Base-by-base conservation (phyloP, 306 rosid species). In the Quercus wislizeni region DNA sequence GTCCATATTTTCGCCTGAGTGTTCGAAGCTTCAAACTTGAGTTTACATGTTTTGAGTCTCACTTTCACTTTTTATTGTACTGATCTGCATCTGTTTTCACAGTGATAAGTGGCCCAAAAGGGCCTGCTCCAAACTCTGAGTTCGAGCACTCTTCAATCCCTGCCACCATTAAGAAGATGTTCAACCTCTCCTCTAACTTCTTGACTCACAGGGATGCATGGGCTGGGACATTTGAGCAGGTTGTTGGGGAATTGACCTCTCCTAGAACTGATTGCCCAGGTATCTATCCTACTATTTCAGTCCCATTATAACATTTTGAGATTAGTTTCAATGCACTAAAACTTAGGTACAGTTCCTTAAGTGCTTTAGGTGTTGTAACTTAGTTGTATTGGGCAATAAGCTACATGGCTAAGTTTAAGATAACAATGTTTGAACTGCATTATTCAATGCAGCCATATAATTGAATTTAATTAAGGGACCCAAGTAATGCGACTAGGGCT, bases 91-190 rank as follows among this genome's bases (percentile, higher is more conserved):
- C 33, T n/a, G 65, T 65, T 85, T 82, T 82, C 46, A 82, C 85
- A 96, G 99, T 96, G 74, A 82, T 91, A 63, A 89, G 85, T 75
- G 85, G 86, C 19, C 89, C 98, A 67, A 81, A 88, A 30, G 97
- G 99, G 77, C 99, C 99, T 14, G 77, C 96, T 19, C 88, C 86
- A 31, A 90, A 86, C 87, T 96, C 99, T 0, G 97, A 96, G 85
- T 96, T 89, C 74, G 99, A 96, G 91, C 99, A 96, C 82, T 96
- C 99, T 58, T 96, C 99, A 21, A 87, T 96, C 79, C 99, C 99
- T 46, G 98, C 99, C 80, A 93, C 99, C 84, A 88, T 96, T 84
- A 96, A 90, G 93, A 96, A 96, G 88, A 84, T 96, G 76, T 91
- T 96, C 94, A 93, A 93, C 79, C 96, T 96, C 69, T 69, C 90